Evolutionary conservation across 805 yeast genomes (phyloP).

Genomic region (Nakazawaea populi): DNA sequence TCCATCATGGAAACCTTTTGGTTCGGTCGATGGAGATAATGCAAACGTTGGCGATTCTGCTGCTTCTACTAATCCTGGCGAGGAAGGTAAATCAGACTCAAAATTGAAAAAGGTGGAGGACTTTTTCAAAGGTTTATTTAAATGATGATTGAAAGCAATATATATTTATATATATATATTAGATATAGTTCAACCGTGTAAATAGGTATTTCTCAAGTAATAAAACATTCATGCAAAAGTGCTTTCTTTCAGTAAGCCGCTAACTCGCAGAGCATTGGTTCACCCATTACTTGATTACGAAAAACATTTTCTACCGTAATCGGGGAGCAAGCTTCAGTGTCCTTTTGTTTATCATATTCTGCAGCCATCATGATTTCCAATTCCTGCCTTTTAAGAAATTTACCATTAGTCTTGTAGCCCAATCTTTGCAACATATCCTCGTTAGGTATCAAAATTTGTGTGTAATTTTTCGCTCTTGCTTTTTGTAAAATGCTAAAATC

Average conservation of each 20-base stretch:
- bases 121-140: constrained; percentile 53
- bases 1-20: constrained; percentile 36
- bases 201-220: background rate
- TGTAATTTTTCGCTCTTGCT: constrained; percentile 17
- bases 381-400: constrained; percentile 6
- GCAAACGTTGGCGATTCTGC: background rate
- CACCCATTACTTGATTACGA: constrained; percentile 45
- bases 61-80: background rate
- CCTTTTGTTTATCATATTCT: constrained; percentile 8
- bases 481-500: constrained; percentile 10
- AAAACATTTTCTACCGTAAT: constrained; percentile 49
- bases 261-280: constrained; percentile 21
- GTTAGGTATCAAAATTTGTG: constrained; percentile 12
- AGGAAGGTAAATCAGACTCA: constrained; percentile 20
- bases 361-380: constrained; percentile 1
- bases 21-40: constrained; percentile 13
- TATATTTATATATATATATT: constrained; percentile 21
- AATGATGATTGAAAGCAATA: constrained; percentile 18
- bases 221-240: too few species aligned
- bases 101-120: constrained; percentile 52
- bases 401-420: constrained; percentile 2
- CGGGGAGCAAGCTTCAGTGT: constrained; percentile 30
- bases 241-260: too few species aligned
- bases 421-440: background rate
- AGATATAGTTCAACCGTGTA: background rate